These are phyloP conservation scores for Fraxinus albicans DNA, from an alignment of 305 asterid species.

Conservation along the genomic window DNA sequence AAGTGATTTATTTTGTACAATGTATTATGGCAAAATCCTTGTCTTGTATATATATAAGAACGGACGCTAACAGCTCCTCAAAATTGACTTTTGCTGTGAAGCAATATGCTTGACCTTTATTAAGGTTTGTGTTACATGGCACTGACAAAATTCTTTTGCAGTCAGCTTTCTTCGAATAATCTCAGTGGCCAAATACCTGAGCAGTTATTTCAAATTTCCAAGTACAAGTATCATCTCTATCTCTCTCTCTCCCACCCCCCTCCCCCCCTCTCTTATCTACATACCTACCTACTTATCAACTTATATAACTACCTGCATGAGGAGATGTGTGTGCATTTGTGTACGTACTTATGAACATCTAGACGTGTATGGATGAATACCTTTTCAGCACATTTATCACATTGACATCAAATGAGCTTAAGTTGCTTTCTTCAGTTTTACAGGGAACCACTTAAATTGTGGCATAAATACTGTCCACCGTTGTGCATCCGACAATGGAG, in stretches of 20 bases:
- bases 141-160: slow-evolving; percentile 38
- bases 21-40: slow-evolving; percentile 1
- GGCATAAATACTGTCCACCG: slow-evolving; percentile 43
- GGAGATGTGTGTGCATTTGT: neutral
- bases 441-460: slow-evolving; percentile 78
- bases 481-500: slow-evolving; percentile 64
- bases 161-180: slow-evolving; percentile 76
- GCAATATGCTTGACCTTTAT: neutral
- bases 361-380: neutral
- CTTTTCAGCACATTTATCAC: slow-evolving; percentile 1
- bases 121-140: slow-evolving; percentile 8
- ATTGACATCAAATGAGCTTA: slow-evolving; percentile 30
- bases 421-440: slow-evolving; percentile 59
- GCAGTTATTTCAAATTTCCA: slow-evolving; percentile 61
- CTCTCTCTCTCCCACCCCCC: neutral
- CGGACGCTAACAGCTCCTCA: neutral
- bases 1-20: slow-evolving; percentile 28
- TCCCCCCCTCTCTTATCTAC: neutral
- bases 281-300: neutral
- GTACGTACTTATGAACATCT: neutral
- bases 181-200: slow-evolving; percentile 72
- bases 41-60: neutral
- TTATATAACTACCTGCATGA: neutral
- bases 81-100: neutral
- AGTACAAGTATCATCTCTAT: slow-evolving; percentile 57